Conservation (phyloP, 768 basidiomycete species). For the Roridomyces roridus region DNA sequence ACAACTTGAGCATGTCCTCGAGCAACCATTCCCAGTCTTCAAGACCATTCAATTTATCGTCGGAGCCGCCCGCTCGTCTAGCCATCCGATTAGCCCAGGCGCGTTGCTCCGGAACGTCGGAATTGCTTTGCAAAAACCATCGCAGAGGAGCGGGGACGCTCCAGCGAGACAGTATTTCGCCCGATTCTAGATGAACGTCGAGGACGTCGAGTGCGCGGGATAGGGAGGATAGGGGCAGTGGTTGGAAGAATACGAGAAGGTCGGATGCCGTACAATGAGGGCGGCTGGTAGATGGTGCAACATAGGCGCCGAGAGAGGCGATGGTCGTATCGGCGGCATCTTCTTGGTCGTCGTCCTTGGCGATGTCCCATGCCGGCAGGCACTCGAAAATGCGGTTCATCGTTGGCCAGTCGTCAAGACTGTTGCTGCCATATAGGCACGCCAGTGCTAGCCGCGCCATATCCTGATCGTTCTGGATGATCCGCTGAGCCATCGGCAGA, state of each 20-base stretch:
- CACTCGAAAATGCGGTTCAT: slow-evolving; percentile 97
- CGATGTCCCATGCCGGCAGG: slow-evolving; percentile 86
- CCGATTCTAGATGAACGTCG: slow-evolving; percentile 93
- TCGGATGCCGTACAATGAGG: slow-evolving; percentile 67
- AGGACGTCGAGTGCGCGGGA: slow-evolving; percentile 88
- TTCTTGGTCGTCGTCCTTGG: slow-evolving; percentile 61
- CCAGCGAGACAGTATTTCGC: slow-evolving; percentile 92
- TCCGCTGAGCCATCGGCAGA: slow-evolving; percentile 66
- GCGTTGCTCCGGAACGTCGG: slow-evolving; percentile 71
- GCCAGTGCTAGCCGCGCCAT: slow-evolving; percentile 88
- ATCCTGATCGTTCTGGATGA: slow-evolving; percentile 84
- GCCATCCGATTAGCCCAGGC: slow-evolving; percentile 90
- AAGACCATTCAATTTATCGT: slow-evolving; percentile 58
- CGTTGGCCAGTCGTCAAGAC: slow-evolving; percentile 72
- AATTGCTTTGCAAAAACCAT: slow-evolving; percentile 88
- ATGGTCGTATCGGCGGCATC: slow-evolving; percentile 87
- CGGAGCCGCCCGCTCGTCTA: slow-evolving; percentile 62
- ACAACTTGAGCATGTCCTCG: slow-evolving; percentile 89
- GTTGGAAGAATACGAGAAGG: slow-evolving; percentile 81
- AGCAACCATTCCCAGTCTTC: slow-evolving; percentile 89
- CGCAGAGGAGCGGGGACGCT: slow-evolving; percentile 78
- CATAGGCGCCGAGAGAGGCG: slow-evolving; percentile 77
- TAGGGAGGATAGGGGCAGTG: slow-evolving; percentile 73
- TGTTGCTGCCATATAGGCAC: slow-evolving; percentile 83
- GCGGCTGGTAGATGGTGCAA: slow-evolving; percentile 72